Percentiles rank a stretch among this genome's conserved stretches.
Conservation (phyloP, 169 alveolate genomes). For the Eimeria nieschulzi region DNA sequence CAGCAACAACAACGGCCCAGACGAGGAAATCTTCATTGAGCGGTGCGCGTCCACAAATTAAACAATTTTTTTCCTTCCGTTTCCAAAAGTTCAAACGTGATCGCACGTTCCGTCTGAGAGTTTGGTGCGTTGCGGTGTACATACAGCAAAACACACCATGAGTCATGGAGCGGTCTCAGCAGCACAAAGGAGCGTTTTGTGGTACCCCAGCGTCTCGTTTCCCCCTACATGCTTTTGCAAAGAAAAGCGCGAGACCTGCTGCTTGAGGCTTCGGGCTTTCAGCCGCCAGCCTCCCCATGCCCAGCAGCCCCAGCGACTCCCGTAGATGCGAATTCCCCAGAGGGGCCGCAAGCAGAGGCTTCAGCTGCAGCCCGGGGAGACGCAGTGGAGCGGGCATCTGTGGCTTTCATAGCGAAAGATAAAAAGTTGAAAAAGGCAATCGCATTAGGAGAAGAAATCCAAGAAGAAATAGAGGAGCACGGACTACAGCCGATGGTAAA, state of each 20-base stretch:
- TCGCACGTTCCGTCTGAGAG: background rate
- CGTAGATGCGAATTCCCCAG: background rate
- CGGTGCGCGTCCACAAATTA: constrained; percentile 10
- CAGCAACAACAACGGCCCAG: constrained; percentile 80
- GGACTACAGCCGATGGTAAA: constrained; percentile 80
- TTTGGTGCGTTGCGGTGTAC: background rate
- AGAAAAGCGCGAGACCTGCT: constrained; percentile 40
- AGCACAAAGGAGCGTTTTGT: constrained; percentile 85
- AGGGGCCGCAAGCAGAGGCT: background rate
- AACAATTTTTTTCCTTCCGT: background rate
- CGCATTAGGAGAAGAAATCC: constrained; percentile 80
- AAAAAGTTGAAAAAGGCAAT: constrained; percentile 49
- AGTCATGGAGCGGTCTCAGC: constrained; percentile 85
- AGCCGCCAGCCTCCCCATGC: background rate
- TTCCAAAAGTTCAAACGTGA: too few relatives aligned
- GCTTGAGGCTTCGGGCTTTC: constrained; percentile 49
- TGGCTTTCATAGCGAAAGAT: constrained; percentile 31
- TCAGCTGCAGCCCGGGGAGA: background rate
- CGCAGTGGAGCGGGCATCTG: constrained; percentile 11
- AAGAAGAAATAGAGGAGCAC: constrained; percentile 75
- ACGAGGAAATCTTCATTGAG: constrained; percentile 77
- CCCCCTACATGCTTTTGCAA: constrained; percentile 44
- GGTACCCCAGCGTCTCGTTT: constrained; percentile 64
- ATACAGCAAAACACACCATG: constrained; percentile 86
- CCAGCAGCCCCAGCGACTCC: background rate